A percentile compares a stretch with the other conserved stretches of the same genome.
phyloP scores from a whole-genome alignment of 2,329 filamentous ascomycete species.

The Didymella segeticola region DNA sequence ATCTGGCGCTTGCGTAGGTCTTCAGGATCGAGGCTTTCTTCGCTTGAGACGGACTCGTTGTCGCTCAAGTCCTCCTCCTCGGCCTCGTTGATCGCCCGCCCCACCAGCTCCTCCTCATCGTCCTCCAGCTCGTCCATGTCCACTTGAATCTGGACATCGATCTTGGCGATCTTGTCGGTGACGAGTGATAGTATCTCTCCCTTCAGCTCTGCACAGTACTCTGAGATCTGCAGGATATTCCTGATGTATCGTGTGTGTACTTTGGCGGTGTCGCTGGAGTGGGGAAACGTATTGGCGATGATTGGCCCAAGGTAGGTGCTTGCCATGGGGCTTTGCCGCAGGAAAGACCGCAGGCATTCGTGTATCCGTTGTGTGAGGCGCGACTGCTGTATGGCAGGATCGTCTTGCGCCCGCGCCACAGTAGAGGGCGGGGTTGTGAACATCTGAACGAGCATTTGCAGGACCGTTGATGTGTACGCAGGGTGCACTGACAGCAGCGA shows the following conservation, averaged over 20 bases:
- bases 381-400: constrained; percentile 65
- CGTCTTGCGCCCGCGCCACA: constrained; percentile 60
- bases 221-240: constrained; percentile 78
- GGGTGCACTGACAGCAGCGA: constrained; percentile 82
- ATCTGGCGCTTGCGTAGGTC: constrained; percentile 70
- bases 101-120: constrained; percentile 76
- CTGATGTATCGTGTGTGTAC: constrained; percentile 87
- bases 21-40: constrained; percentile 64
- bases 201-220: constrained; percentile 78
- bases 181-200: constrained; percentile 83
- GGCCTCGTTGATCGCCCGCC: constrained; percentile 57
- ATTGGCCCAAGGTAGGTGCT: constrained; percentile 72
- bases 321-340: constrained; percentile 82
- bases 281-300: constrained; percentile 74
- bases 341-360: constrained; percentile 74
- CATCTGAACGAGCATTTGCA: constrained; percentile 81
- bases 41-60: constrained; percentile 73
- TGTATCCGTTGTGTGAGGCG: constrained; percentile 78
- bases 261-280: constrained; percentile 75
- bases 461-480: constrained; percentile 74
- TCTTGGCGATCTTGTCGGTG: constrained; percentile 85
- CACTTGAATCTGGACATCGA: constrained; percentile 93
- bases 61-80: constrained; percentile 67
- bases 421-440: constrained; percentile 69
- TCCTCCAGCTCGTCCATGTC: constrained; percentile 94